Base-by-base conservation (phyloP, 164 flowering plant genomes). In the Aristolochia fimbriata region DNA sequence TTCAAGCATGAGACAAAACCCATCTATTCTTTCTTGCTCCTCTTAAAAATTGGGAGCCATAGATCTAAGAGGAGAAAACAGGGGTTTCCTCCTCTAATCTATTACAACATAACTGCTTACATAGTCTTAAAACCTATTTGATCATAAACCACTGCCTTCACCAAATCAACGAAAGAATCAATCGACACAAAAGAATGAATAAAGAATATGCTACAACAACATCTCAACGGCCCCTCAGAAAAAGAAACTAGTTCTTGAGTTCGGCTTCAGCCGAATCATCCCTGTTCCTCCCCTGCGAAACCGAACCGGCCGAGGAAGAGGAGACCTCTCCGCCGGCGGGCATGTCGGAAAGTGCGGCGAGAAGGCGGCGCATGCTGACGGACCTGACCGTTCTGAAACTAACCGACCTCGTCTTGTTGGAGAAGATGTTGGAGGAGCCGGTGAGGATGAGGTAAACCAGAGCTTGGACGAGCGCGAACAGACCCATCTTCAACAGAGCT, bases 401-500 rank as follows among this genome's bases (percentile, higher is more conserved):
- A 14, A 65, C 17, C 0, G 80, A 73, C 45, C 71, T 70, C 57
- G 23, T 52, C 69, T 23, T 61, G 50, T 55, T 66, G 21, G 68
- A 73, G 74, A 83, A 83, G 45, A 83, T 21, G 58, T 61, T 68
- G 8, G 93, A 83, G 20, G 93, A 86, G 4, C 78, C 76, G 24
- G 83, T 72, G 21, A 86, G 81, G 57, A 86, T 83, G 45, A 80
- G 51, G 59, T 83, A 86, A 19, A 86, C 87, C 43, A 86, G 61
- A 30, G 81, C 83, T 64, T 83, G 93, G 3, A 86, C 83, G 3
- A 81, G 51, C 22, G 76, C 4, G 70, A 83, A 83, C 66, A 83
- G 55, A 7, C 43, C 76, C 33, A 73, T 76, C 69, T 76, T 83
- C 54, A 76, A 14, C 45, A 83, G 31, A 31, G 61, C 55, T n/a